Base-by-base conservation (phyloP, 2,329 filamentous ascomycete genomes). In the Venturia oleaginea region DNA sequence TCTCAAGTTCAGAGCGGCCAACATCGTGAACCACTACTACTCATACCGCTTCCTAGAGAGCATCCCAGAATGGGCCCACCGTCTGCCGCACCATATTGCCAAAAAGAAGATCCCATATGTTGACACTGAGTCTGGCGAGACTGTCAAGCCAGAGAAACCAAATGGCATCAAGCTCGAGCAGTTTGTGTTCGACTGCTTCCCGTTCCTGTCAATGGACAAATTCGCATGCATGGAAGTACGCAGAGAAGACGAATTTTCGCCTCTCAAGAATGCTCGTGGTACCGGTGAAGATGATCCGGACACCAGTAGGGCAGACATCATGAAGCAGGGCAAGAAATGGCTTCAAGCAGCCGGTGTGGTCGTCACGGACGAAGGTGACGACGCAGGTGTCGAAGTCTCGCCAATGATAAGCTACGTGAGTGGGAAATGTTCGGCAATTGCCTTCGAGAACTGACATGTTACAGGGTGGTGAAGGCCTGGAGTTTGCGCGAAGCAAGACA, bases 1-100 rank as follows among this genome's bases (percentile, higher is more conserved):
- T 63, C 87, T 99, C 74, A 95, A 93, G 78, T 97, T 96, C 86
- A 89, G 94, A 67, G 93, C 94, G 65, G 94, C 93, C 73, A 99
- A 99, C 81, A 99, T 99, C 71, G 94, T 99, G 79, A 99, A 99
- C 83, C 94, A 99, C 83, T 99, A 97, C 85, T 99, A 99, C 81
- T 96, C 91, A 59, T 93, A 92, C 82, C 80, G 84, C 69, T 97
- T 97, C 84, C 84, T 99, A 60, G 89, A 96, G 76, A 88, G 86
- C 68, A 96, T 97, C 70, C 92, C 94, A 65, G 80, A 86, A 70
- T 97, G 91, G 90, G 86, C 85, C 22, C 83, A 92, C 79, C 86
- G 88, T 76, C 85, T 99, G 62, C 93, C 93, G 19, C 94, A 97
- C 77, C 94, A 99, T 81, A 87, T 99, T 68, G 94, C 94, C 55